A percentile compares a stretch with the other conserved stretches of the same genome.
Conservation (phyloP, 768 basidiomycete species). For the Hygrocybe punicea region DNA sequence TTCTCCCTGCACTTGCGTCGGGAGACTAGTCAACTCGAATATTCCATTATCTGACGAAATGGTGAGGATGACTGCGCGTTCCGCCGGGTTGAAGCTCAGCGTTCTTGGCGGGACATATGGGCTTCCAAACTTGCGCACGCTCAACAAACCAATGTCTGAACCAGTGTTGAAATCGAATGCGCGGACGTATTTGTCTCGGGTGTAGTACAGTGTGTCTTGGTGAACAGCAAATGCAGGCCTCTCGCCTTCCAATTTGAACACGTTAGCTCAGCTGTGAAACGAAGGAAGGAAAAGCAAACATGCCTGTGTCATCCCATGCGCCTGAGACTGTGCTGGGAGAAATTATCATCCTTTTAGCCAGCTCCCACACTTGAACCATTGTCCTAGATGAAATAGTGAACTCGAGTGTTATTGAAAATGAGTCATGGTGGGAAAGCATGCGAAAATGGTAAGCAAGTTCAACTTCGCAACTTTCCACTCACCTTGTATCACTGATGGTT, state of each 20-base stretch:
- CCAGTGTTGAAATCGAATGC: constrained; percentile 91
- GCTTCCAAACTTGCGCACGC: constrained; percentile 92
- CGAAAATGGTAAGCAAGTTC: no score
- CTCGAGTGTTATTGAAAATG: constrained; percentile 89
- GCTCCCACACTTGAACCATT: constrained; percentile 98
- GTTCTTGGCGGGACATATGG: constrained; percentile 93
- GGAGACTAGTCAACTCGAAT: constrained; percentile 82
- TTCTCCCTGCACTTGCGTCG: constrained; percentile 70
- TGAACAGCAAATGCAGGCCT: constrained; percentile 93
- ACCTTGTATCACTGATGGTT: background rate
- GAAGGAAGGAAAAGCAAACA: constrained; percentile 49
- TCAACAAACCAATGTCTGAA: constrained; percentile 87
- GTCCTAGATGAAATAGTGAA: constrained; percentile 94
- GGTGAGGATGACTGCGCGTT: constrained; percentile 86
- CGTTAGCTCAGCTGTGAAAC: constrained; percentile 28
- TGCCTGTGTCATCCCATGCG: constrained; percentile 93
- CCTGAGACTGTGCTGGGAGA: constrained; percentile 47
- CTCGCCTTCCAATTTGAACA: constrained; percentile 98
- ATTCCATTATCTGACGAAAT: constrained; percentile 94
- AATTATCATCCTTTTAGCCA: constrained; percentile 89
- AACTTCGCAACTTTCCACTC: no score
- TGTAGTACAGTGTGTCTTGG: constrained; percentile 88
- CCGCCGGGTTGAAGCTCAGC: constrained; percentile 95
- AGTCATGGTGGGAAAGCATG: no score
- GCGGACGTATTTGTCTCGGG: constrained; percentile 97